Percentiles rank a stretch among this genome's conserved stretches.
Evolutionary conservation across 768 basidiomycete genomes (phyloP).

Genomic region (Pluteus cervinus): DNA sequence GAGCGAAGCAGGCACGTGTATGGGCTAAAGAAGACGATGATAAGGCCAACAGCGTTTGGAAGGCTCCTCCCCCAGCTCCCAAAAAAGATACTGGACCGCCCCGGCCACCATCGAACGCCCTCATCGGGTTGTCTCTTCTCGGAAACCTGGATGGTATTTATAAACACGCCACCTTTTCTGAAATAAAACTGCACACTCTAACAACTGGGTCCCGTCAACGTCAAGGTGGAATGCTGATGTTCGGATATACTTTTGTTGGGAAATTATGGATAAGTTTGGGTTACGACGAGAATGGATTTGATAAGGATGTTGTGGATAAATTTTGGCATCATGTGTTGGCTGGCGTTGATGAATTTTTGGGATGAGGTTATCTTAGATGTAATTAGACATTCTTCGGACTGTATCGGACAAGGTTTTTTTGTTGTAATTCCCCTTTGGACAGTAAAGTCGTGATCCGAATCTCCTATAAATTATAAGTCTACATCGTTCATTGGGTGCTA

Average conservation of each 20-base stretch:
- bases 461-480: no score
- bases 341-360: conserved; percentile 54
- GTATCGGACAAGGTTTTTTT: no score
- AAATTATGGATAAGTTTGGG: conserved; percentile 77
- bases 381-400: no score
- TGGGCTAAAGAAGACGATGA: conserved; percentile 80
- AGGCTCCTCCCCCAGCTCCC: conserved; percentile 13
- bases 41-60: conserved; percentile 38
- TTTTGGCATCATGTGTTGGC: conserved; percentile 63
- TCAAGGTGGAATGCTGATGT: conserved; percentile 71
- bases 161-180: conserved; percentile 56
- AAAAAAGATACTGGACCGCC: conserved; percentile 15
- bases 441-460: no score
- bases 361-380: no score
- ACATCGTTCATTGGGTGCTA: no score
- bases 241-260: conserved; percentile 71
- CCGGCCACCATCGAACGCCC: conserved; percentile 49
- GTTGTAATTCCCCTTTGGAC: no score
- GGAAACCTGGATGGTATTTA: conserved; percentile 83
- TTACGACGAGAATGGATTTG: conserved; percentile 75
- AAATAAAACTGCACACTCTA: conserved; percentile 59
- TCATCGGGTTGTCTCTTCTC: conserved; percentile 78
- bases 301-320: conserved; percentile 46
- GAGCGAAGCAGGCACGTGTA: conserved; percentile 50
- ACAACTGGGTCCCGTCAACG: conserved; percentile 85